Percentiles rank a stretch among this genome's conserved stretches.
phyloP scores from a whole-genome alignment of 2,329 filamentous ascomycete species.

The Neofusicoccum parvum region DNA sequence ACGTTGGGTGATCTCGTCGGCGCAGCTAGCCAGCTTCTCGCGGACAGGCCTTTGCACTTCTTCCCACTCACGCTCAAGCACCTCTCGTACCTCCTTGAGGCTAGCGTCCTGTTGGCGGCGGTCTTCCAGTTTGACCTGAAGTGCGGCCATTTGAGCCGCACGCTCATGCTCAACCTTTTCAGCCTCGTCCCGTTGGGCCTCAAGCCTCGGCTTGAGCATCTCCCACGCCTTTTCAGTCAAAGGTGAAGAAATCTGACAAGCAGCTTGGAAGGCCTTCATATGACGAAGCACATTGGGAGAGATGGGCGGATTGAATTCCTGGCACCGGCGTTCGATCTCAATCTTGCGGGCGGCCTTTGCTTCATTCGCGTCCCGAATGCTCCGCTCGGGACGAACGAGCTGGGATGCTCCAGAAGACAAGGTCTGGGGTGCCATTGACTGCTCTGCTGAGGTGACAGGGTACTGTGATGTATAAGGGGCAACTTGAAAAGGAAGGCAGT shows the following conservation, averaged over 20 bases:
- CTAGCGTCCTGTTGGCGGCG: constrained; percentile 52
- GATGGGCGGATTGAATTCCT: constrained; percentile 67
- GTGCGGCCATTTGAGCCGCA: constrained; percentile 49
- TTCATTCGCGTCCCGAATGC: constrained; percentile 63
- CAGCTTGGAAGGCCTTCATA: constrained; percentile 74
- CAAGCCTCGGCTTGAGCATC: constrained; percentile 66
- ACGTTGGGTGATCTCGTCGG: constrained; percentile 69
- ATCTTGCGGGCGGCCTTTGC: constrained; percentile 65
- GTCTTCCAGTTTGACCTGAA: constrained; percentile 52
- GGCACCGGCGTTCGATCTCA: constrained; percentile 73
- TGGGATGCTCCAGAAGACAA: constrained; percentile 29
- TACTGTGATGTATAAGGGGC: constrained; percentile 33
- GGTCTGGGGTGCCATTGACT: constrained; percentile 35
- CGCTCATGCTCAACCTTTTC: constrained; percentile 58
- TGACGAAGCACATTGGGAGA: constrained; percentile 63
- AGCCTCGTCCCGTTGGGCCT: constrained; percentile 67
- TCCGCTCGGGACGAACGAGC: constrained; percentile 50
- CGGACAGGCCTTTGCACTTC: constrained; percentile 69
- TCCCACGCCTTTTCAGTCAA: constrained; percentile 72
- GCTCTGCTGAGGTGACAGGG: constrained; percentile 37
- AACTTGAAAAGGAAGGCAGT: constrained; percentile 14
- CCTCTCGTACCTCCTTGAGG: constrained; percentile 57
- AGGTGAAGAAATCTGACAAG: constrained; percentile 68
- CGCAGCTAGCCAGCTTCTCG: constrained; percentile 64
- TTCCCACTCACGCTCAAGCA: constrained; percentile 70